Evolutionary conservation across 2,329 filamentous ascomycete genomes (phyloP).

Genomic region (Periconia macrospinosa): DNA sequence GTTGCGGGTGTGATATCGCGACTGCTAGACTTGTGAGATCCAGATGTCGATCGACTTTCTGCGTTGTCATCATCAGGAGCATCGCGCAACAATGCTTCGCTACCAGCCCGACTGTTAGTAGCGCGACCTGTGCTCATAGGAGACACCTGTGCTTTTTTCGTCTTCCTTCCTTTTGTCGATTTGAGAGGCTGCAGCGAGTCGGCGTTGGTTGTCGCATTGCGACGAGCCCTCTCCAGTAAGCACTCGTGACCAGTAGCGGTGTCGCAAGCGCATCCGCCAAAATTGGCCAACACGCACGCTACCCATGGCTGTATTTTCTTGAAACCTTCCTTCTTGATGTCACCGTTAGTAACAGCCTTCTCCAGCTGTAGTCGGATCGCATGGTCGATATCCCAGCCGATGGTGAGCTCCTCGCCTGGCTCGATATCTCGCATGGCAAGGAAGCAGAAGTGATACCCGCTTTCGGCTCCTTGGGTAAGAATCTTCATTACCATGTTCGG

Average conservation of each 20-base stretch:
- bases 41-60: constrained; percentile 61
- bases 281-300: constrained; percentile 71
- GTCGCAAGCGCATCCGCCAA: constrained; percentile 78
- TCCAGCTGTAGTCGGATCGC: constrained; percentile 58
- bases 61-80: constrained; percentile 58
- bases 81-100: constrained; percentile 55
- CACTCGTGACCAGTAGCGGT: constrained; percentile 39
- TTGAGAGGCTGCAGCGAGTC: constrained; percentile 34
- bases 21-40: constrained; percentile 59
- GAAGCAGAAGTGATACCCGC: constrained; percentile 85
- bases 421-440: constrained; percentile 80
- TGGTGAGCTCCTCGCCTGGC: constrained; percentile 68
- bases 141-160: constrained; percentile 54
- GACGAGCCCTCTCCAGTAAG: constrained; percentile 39
- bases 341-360: constrained; percentile 66
- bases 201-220: constrained; percentile 25
- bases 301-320: constrained; percentile 68
- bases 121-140: constrained; percentile 56
- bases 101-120: constrained; percentile 62
- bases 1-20: constrained; percentile 64
- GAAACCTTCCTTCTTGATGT: constrained; percentile 57
- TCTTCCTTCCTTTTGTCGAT: constrained; percentile 52
- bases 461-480: constrained; percentile 70
- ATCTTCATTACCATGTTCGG: constrained; percentile 90
- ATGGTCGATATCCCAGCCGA: constrained; percentile 59